Evolutionary conservation across 495 filamentous ascomycete species (phyloP).

Genomic region (Neurospora sp.): DNA sequence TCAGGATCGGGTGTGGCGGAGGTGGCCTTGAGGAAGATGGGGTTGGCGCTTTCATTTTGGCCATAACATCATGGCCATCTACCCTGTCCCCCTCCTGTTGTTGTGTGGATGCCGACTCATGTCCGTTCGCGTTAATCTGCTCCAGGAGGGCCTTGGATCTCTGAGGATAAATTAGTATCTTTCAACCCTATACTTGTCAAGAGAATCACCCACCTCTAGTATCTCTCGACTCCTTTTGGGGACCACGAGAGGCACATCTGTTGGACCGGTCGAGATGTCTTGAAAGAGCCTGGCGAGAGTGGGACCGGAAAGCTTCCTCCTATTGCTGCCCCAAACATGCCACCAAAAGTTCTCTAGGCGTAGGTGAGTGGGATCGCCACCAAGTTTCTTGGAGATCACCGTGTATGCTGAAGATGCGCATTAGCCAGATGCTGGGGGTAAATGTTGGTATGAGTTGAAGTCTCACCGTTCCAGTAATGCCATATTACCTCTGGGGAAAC

Average conservation of each 20-base stretch:
- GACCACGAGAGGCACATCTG: constrained; percentile 36
- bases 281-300: constrained; percentile 38
- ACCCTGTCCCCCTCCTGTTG: constrained; percentile 3
- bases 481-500: constrained; percentile 39
- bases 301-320: constrained; percentile 32
- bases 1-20: constrained; percentile 40
- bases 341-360: constrained; percentile 49
- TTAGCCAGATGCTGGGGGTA: constrained; percentile 3
- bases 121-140: constrained; percentile 3
- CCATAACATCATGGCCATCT: background rate
- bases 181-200: background rate
- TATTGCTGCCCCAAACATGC: constrained; percentile 44
- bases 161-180: background rate
- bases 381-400: constrained; percentile 37
- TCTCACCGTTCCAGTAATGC: constrained; percentile 41
- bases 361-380: constrained; percentile 39
- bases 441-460: background rate
- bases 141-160: background rate
- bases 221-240: constrained; percentile 34
- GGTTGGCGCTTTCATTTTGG: constrained; percentile 16
- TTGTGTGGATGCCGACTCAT: background rate
- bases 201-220: constrained; percentile 25
- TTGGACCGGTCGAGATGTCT: constrained; percentile 38
- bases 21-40: constrained; percentile 22
- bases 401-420: constrained; percentile 34